Evolutionary conservation across 1,284 basidiomycete species (phyloP).

Genomic region (Neolentinus lepideus): DNA sequence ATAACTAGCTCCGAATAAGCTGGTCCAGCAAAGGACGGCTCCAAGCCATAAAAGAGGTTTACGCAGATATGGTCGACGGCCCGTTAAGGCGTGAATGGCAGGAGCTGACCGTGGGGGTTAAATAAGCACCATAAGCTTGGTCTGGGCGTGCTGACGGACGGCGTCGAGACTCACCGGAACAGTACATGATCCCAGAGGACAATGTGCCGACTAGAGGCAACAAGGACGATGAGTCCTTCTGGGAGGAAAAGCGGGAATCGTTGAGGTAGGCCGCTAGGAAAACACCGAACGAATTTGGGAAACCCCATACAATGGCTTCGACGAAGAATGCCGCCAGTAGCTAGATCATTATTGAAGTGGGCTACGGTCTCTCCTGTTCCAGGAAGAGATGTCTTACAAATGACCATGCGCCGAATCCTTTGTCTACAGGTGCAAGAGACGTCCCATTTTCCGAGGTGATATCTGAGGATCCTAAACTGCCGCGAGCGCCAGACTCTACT

Average conservation of each 20-base stretch:
- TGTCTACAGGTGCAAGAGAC: conserved; percentile 23
- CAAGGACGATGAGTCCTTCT: conserved; percentile 19
- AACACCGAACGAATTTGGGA: conserved; percentile 26
- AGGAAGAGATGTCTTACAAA: conserved; percentile 16
- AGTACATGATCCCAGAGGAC: conserved; percentile 26
- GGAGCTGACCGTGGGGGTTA: conserved; percentile 11
- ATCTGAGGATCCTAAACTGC: neutral
- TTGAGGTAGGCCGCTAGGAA: conserved; percentile 27
- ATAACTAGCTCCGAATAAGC: conserved; percentile 27
- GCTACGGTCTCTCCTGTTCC: neutral
- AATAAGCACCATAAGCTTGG: neutral
- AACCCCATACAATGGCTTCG: conserved; percentile 29
- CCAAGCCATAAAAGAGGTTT: conserved; percentile 22
- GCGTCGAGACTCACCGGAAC: conserved; percentile 20
- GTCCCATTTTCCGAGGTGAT: conserved; percentile 7
- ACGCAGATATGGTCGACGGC: conserved; percentile 21
- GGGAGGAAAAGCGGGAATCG: conserved; percentile 18
- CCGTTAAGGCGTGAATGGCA: conserved; percentile 16
- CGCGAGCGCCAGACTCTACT: neutral
- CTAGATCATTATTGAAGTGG: conserved; percentile 12
- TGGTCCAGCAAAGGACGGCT: conserved; percentile 17
- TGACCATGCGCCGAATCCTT: conserved; percentile 26
- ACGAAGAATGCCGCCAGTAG: conserved; percentile 26
- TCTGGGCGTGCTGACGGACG: no score
- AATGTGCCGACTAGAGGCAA: conserved; percentile 27